phyloP scores from a whole-genome alignment of 768 basidiomycete species.

The Lentinula raphanica region DNA sequence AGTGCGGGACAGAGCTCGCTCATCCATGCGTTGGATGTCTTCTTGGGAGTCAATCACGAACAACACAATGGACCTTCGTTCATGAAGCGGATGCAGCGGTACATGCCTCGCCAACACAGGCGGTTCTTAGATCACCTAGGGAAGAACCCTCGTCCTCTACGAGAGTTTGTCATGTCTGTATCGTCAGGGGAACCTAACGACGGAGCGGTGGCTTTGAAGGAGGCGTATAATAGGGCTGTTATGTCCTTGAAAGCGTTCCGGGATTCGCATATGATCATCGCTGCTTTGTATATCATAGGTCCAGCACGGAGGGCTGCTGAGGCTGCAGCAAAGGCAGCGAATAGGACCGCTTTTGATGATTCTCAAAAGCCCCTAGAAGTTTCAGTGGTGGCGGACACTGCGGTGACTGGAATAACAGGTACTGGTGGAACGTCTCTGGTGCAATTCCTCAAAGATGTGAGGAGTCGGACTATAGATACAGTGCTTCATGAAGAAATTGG shows the following conservation, averaged over 20 bases:
- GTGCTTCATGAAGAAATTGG: not conserved
- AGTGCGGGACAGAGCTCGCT: slow-evolving; percentile 81
- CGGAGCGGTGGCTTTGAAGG: slow-evolving; percentile 27
- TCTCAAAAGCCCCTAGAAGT: too few species aligned
- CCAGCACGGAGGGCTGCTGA: slow-evolving; percentile 44
- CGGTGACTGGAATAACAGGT: slow-evolving; percentile 45
- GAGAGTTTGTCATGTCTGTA: slow-evolving; percentile 39
- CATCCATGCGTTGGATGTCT: slow-evolving; percentile 69
- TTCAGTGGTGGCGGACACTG: slow-evolving; percentile 12
- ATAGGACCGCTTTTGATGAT: too few species aligned
- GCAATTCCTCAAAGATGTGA: slow-evolving; percentile 67
- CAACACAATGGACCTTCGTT: slow-evolving; percentile 25
- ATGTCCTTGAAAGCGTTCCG: slow-evolving; percentile 64
- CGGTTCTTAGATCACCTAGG: slow-evolving; percentile 69
- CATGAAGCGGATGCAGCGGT: slow-evolving; percentile 68
- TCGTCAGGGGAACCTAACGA: slow-evolving; percentile 9
- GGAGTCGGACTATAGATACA: slow-evolving; percentile 59
- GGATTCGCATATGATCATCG: slow-evolving; percentile 74
- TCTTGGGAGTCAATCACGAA: slow-evolving; percentile 61
- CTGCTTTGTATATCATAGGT: slow-evolving; percentile 68
- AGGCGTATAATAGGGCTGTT: slow-evolving; percentile 64
- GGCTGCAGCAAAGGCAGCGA: too few species aligned
- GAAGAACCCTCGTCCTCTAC: slow-evolving; percentile 53
- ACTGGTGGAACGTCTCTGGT: slow-evolving; percentile 79
- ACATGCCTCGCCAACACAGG: slow-evolving; percentile 82